Evolutionary conservation across 768 basidiomycete species (phyloP).

Genomic region (Suillus plorans): DNA sequence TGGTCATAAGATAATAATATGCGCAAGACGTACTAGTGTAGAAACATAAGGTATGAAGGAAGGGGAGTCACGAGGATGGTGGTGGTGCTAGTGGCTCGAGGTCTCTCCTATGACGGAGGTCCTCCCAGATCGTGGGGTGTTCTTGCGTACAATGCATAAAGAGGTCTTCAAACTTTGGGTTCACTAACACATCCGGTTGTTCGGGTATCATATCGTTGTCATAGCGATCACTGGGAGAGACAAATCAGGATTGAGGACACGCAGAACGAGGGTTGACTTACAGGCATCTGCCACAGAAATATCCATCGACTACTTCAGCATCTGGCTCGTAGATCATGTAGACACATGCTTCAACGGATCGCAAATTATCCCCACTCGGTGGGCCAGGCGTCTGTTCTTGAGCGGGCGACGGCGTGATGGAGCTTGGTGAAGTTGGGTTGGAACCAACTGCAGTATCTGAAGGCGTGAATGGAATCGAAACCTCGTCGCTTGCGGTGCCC

Average conservation of each 20-base stretch:
- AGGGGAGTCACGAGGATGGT: not conserved
- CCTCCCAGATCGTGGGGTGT: conserved; percentile 52
- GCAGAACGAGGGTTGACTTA: conserved; percentile 30
- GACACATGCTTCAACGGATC: conserved; percentile 46
- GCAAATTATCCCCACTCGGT: conserved; percentile 19
- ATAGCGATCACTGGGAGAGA: conserved; percentile 22
- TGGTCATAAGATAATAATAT: conserved; percentile 12
- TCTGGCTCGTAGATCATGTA: conserved; percentile 33
- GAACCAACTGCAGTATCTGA: not conserved
- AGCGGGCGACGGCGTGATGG: not conserved
- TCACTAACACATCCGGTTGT: conserved; percentile 27
- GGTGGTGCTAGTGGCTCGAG: conserved; percentile 1
- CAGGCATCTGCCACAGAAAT: conserved; percentile 53
- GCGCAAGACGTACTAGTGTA: conserved; percentile 10
- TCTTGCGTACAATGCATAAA: conserved; percentile 47
- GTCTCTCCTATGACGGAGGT: conserved; percentile 27
- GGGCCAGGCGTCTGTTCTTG: conserved; percentile 3
- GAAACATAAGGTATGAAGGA: not conserved
- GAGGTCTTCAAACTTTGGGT: conserved; percentile 40
- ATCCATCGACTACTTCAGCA: conserved; percentile 26
- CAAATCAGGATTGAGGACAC: not conserved
- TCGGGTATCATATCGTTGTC: conserved; percentile 27
- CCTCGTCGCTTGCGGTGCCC: not conserved
- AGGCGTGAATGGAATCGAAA: not conserved
- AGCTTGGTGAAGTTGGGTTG: not conserved